Evolutionary conservation across 1,284 basidiomycete species (phyloP), one percentile per base, ranked within the genome.

Genomic region (Chondrostereum purpureum): DNA sequence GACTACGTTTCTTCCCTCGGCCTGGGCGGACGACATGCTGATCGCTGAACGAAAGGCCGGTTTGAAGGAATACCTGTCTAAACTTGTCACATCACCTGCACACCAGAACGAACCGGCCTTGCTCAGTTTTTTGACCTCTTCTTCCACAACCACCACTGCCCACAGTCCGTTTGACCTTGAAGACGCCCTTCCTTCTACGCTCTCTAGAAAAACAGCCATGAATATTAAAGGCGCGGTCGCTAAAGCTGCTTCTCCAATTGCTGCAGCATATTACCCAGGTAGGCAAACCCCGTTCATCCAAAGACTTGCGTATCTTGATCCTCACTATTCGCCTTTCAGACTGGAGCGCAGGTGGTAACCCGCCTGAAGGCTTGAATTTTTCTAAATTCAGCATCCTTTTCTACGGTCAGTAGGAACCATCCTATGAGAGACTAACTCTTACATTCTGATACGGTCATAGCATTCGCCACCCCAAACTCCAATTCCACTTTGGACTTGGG

Each of bases 311-410:
- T 33, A 33, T 33, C 27, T 42, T 13, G 16, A 12, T 35, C n/a
- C 19, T 34, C 5, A 13, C 20, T 21, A 37, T 17, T 47, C 19
- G n/a, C 17, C 37, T 10, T 58, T 72, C 77, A 45, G 80, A 86
- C 56, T 90, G 88, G 88, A 71, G 74, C 11, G 69, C 68, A 1
- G 66, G 64, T 45, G 61, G 63, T 13, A 66, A 77, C 45, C 69
- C 83, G n/a, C 85, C 86, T 2, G 77, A 83, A 59, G 63, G 64
- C 5, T 64, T 90, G 46, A 75, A 90, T 61, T 90, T 77, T 59
- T 71, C 70, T 48, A 76, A 80, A 54, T 85, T 84, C 53, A 82
- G 88, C 60, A 75, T 88, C 44, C 62, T 91, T 44, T 78, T 83
- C 61, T 90, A 79, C 55, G 71, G 70, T 71, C 50, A 20, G 60